A percentile compares a stretch with the other conserved stretches of the same genome.
Evolutionary conservation across 257 asterid species (phyloP).

Genomic region (Gynochthodes officinalis): DNA sequence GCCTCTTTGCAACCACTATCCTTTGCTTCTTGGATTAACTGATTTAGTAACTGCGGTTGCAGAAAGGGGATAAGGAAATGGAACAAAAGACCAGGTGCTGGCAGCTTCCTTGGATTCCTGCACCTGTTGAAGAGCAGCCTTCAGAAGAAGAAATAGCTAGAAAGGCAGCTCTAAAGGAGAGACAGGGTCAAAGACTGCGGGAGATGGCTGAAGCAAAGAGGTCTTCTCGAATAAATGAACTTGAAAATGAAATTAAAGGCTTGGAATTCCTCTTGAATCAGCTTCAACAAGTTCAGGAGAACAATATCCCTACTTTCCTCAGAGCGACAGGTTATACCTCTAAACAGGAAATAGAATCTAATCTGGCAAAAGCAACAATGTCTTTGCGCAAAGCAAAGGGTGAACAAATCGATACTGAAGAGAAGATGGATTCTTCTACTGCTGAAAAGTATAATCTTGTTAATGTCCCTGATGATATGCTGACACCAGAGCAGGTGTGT

Average conservation of each 20-base stretch:
- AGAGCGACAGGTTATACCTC: slow-evolving; percentile 55
- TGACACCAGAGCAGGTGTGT: slow-evolving; percentile 86
- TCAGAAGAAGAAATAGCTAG: slow-evolving; percentile 98
- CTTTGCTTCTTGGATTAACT: slow-evolving; percentile 17
- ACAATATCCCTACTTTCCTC: slow-evolving; percentile 54
- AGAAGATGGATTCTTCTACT: slow-evolving; percentile 58
- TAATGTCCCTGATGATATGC: slow-evolving; percentile 69
- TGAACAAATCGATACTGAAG: slow-evolving; percentile 69
- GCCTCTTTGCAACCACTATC: slow-evolving; percentile 16
- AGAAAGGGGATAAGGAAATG: slow-evolving; percentile 80
- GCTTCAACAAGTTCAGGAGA: slow-evolving; percentile 55
- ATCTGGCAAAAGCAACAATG: slow-evolving; percentile 61
- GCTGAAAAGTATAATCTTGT: slow-evolving; percentile 72
- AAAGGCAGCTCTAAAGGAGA: slow-evolving; percentile 95
- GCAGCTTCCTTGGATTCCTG: slow-evolving; percentile 98
- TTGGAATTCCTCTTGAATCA: slow-evolving; percentile 68
- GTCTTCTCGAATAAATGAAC: slow-evolving; percentile 79
- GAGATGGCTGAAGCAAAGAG: slow-evolving; percentile 99
- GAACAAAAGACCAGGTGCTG: slow-evolving; percentile 83
- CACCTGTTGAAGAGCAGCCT: slow-evolving; percentile 81
- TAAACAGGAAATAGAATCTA: slow-evolving; percentile 73
- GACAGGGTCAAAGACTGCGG: slow-evolving; percentile 94
- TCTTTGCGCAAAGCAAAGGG: slow-evolving; percentile 95
- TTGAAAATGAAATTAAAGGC: slow-evolving; percentile 81
- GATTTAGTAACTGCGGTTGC: slow-evolving; percentile 15